Base-by-base conservation (phyloP, 2,329 filamentous ascomycete genomes). In the Aspergillus caelatus region DNA sequence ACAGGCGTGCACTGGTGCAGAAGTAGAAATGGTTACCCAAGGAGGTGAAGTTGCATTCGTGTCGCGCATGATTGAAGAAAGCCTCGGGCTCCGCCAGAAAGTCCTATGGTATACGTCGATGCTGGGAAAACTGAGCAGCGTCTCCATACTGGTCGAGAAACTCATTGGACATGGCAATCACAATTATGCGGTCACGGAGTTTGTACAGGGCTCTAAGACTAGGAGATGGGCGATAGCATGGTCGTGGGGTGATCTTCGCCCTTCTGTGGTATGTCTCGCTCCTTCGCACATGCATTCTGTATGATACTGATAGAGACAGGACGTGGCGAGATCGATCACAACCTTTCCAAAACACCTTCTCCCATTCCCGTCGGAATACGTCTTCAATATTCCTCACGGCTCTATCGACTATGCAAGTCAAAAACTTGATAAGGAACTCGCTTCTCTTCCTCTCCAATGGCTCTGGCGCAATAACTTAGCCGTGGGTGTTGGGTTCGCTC, bases 91-190 rank as follows among this genome's bases (percentile, higher is more conserved):
- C 1, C 80, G 82, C 21, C 81, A 85, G 0, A 83, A 84, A 11
- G 88, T 96, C 0, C 86, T 87, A 64, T 99, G 95, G 95, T 98
- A 95, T 77, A 95, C 91, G 1, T 89, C 89, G 60, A 96, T 98
- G 92, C 82, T 98, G 0, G 94, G 94, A 0, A 96, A 96, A 71
- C 81, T 92, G 34, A 94, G 90, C 68, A 81, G 92, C 3, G 83
- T 90, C 0, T 80, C 82, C 0, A 77, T 90, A 0, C 79, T 97
- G 0, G 82, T 88, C 7, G 82, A 83, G 58, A 81, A 90, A 9
- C 76, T 88, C 4, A 84, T 85, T 19, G 78, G 83, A 2, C 74
- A 84, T 11, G 82, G 80, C 0, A 84, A 96, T 43, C 81, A 82
- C 43, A 99, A 98, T 74, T 97, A 89, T 70, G 94, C 93, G 0